Base-by-base conservation (phyloP, 352 stramenopile genomes). In the Pilasporangium apinafurcum region DNA sequence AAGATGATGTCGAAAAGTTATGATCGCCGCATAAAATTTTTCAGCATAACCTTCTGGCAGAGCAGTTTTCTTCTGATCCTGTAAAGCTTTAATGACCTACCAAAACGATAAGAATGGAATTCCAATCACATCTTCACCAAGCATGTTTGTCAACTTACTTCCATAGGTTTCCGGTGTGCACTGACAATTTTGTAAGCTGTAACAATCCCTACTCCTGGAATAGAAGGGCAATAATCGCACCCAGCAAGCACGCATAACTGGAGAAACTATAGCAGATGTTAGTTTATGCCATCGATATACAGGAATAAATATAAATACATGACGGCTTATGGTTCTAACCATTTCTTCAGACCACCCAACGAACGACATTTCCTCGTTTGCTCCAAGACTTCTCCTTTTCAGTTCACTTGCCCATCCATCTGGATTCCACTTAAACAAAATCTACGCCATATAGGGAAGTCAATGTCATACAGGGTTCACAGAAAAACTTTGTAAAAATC, bases 341-440 rank as follows among this genome's bases (percentile, higher is more conserved):
- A 95, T 94, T 25, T 90, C 74, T 56, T 95, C 83, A 1, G 58
- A 87, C 82, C 83, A 94, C 12, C 74, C 81, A 17, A 85, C 61
- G 35, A 94, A 95, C 8, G 75, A 86, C 4, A 92, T 45, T 25
- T 83, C 68, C 62, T 92, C 83, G 24, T 88, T 92, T 0, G 81
- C 79, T 1, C 79, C 80, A 9, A 96, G 59, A 44, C 68, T 89
- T 25, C 74, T 59, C 36, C 82, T 50, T 40, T 89, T 87, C 18
- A 98, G 72, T 48, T 97, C 86, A 26, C 85, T 76, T 1, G 81
- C 92, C 66, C 75, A 84, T 18, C 84, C 91, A 32, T 93, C 68
- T 2, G 68, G 70, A 38, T 88, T 86, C 42, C 98, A 71, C 62
- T 99, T 99, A 61, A 98, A 98, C 2, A 99, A 62, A 8, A 97